Conservation (phyloP, 164 flowering plant species). For the Magnolia changhungtana region DNA sequence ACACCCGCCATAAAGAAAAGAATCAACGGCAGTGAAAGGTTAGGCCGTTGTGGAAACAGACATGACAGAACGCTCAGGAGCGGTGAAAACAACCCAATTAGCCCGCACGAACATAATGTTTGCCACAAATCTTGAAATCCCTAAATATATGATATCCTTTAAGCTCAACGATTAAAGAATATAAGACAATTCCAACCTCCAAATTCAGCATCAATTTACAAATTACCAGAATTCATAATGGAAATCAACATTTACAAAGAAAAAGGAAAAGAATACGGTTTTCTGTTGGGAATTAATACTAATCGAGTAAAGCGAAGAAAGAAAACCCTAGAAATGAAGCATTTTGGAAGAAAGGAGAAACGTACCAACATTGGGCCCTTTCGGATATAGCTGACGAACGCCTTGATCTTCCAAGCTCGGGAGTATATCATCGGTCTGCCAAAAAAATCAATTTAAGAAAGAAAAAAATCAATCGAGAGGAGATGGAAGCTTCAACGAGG, state of each 20-base stretch:
- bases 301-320: background rate
- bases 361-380: slow-evolving; percentile 77
- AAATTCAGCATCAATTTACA: background rate
- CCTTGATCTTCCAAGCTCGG: slow-evolving; percentile 98
- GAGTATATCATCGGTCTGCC: slow-evolving; percentile 83
- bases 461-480: background rate
- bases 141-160: too few relatives aligned
- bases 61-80: too few relatives aligned
- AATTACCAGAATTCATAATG: background rate
- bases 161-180: too few relatives aligned
- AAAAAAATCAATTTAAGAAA: slow-evolving; percentile 6
- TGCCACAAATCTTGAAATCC: too few relatives aligned
- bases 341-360: background rate
- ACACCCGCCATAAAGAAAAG: too few relatives aligned
- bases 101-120: too few relatives aligned
- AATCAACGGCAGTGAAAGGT: too few relatives aligned
- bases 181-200: too few relatives aligned
- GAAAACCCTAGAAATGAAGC: background rate
- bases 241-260: too few relatives aligned
- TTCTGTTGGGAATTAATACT: too few relatives aligned
- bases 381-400: slow-evolving; percentile 82
- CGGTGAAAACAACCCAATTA: too few relatives aligned
- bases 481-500: background rate
- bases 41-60: too few relatives aligned
- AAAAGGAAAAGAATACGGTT: background rate